Percentiles rank a stretch among this genome's conserved stretches.
Conservation (phyloP, 257 asterid species). For the Buddleja alternifolia region DNA sequence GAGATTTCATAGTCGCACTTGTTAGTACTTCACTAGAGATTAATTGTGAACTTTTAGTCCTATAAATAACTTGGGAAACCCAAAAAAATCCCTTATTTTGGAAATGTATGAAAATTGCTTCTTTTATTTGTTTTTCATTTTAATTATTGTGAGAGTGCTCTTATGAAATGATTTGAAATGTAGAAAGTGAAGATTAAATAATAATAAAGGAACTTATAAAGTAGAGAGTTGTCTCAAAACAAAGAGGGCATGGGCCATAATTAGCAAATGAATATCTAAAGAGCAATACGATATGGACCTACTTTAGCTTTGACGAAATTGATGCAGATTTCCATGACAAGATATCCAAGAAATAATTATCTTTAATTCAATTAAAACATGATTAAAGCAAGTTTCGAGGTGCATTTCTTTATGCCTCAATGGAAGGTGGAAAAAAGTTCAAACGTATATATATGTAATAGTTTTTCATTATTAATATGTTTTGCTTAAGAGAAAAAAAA, state of each 20-base stretch:
- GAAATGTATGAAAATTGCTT: not conserved
- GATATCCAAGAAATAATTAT: conserved; percentile 13
- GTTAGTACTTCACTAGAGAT: too few species aligned
- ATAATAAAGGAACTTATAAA: conserved; percentile 16
- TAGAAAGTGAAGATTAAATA: conserved; percentile 14
- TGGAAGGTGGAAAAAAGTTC: conserved; percentile 32
- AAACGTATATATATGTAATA: conserved; percentile 4
- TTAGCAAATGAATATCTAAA: conserved; percentile 26
- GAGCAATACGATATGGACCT: conserved; percentile 33
- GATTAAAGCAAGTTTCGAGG: conserved; percentile 26
- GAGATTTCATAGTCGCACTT: too few species aligned
- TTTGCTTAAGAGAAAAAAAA: too few species aligned
- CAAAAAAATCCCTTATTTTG: too few species aligned
- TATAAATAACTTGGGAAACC: too few species aligned
- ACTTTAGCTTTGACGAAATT: conserved; percentile 20
- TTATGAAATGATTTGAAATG: conserved; percentile 6
- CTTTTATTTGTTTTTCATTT: not conserved
- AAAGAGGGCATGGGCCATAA: conserved; percentile 27
- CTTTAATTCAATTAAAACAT: conserved; percentile 31
- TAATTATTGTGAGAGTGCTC: not conserved
- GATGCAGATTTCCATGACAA: conserved; percentile 29
- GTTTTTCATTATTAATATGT: too few species aligned
- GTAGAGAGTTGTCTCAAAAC: conserved; percentile 24
- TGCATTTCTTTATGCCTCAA: conserved; percentile 38
- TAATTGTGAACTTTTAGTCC: too few species aligned